Base-by-base conservation (phyloP, 1,284 basidiomycete genomes). In the Fistulina hepatica region DNA sequence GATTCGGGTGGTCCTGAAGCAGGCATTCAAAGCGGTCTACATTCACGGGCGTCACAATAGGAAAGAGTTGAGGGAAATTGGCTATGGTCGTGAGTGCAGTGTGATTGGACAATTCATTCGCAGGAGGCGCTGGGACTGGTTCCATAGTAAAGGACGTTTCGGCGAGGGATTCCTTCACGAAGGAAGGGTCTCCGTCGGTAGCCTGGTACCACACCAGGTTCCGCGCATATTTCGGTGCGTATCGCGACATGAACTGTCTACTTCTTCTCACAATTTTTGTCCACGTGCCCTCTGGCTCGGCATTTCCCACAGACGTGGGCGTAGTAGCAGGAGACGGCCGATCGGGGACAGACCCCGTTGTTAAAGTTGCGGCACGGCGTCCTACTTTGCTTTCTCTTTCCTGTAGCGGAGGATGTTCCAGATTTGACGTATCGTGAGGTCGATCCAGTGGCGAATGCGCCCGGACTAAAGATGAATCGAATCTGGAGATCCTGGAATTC, bases 31-130 rank as follows among this genome's bases (percentile, higher is more conserved):
- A 53, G 0, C 16, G 13, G 10, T 57, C 48, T 16, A 62, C 46
- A 12, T 61, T 51, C 26, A 65, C 52, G 0, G 64, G 59, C 0
- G 58, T 59, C 0, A 45, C 35, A 21, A 65, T 46, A 4, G 44
- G 34, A 43, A 64, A 62, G 0, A 64, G 39, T 11, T 25, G 6
- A 22, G 36, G 27, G 32, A 57, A 16, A 0, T 39, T 6, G 0
- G 12, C 1, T 11, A 61, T 46, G 0, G 57, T 60, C 2, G 34
- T 5, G 1, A 33, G 6, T 0, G 45, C 48, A 0, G 40, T 15
- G 6, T 32, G 33, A 36, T 57, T 49, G n/a, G n/a, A n/a, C n/a
- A n/a, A n/a, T n/a, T n/a, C n/a, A n/a, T n/a, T n/a, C n/a, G n/a
- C n/a, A n/a, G n/a, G n/a, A n/a, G n/a, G n/a, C n/a, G n/a, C n/a